A percentile compares a stretch with the other conserved stretches of the same genome.
Conservation (phyloP, 495 filamentous ascomycete genomes). For the Hypoxylon trugodes region DNA sequence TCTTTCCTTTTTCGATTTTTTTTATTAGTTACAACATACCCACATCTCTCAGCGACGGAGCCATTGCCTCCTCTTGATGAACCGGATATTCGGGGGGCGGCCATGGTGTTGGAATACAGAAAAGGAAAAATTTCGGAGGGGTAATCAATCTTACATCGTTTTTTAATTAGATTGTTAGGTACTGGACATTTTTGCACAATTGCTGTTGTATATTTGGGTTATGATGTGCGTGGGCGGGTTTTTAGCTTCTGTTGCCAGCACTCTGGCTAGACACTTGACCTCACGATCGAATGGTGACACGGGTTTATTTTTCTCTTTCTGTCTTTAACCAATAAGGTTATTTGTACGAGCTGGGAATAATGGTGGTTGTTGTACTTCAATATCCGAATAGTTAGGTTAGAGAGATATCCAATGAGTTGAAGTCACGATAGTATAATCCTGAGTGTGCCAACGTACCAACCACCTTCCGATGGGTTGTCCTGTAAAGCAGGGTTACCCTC, state of each 20-base stretch:
- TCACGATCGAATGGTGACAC: conserved; percentile 35
- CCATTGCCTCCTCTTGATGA: conserved; percentile 17
- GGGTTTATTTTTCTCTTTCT: conserved; percentile 12
- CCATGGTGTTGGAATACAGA: conserved; percentile 23
- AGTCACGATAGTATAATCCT: no score
- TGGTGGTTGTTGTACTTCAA: no score
- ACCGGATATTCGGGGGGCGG: conserved; percentile 8
- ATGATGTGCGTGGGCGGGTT: conserved; percentile 15
- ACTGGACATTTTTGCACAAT: conserved; percentile 13
- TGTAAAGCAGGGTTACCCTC: no score
- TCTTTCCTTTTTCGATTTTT: conserved; percentile 10
- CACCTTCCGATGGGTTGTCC: no score
- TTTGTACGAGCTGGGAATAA: no score
- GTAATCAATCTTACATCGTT: conserved; percentile 2
- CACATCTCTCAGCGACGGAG: conserved; percentile 18
- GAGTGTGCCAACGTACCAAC: no score
- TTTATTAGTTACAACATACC: conserved; percentile 26
- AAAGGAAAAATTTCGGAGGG: conserved; percentile 14
- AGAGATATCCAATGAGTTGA: no score
- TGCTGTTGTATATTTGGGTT: conserved; percentile 11
- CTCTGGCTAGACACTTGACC: conserved; percentile 35
- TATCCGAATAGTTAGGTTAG: no score
- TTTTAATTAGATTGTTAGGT: conserved; percentile 11
- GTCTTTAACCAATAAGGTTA: conserved; percentile 5
- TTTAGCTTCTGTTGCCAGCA: conserved; percentile 14